Conservation (phyloP, 805 yeast genomes). For the Hyphopichia homilentoma region DNA sequence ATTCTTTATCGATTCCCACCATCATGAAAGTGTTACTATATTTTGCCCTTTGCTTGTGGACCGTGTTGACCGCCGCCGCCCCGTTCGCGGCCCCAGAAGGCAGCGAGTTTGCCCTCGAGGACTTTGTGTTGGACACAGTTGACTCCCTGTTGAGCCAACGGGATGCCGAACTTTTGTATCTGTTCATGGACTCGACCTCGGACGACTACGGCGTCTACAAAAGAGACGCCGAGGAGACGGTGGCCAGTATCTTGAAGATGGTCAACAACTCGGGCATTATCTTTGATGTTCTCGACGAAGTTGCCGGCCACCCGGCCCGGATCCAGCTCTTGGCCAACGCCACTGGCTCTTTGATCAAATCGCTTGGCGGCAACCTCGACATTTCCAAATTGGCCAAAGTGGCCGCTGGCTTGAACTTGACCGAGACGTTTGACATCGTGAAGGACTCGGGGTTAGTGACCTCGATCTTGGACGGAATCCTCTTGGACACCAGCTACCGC, state of each 20-base stretch:
- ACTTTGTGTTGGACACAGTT: too few species aligned
- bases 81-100: too few species aligned
- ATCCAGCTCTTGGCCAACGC: slow-evolving; percentile 26
- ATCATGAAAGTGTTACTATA: too few species aligned
- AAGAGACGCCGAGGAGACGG: slow-evolving; percentile 21
- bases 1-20: too few species aligned
- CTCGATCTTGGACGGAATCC: slow-evolving; percentile 32
- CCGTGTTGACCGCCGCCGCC: too few species aligned
- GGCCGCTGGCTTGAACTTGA: slow-evolving; percentile 12
- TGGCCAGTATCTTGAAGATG: slow-evolving; percentile 18
- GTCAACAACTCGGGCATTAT: slow-evolving; percentile 32
- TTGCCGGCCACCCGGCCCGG: slow-evolving; percentile 27
- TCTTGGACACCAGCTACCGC: slow-evolving; percentile 30
- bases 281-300: slow-evolving; percentile 30
- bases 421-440: slow-evolving; percentile 20
- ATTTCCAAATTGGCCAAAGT: slow-evolving; percentile 7
- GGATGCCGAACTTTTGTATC: too few species aligned
- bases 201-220: slow-evolving; percentile 5
- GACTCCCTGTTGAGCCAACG: too few species aligned
- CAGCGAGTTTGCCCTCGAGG: too few species aligned
- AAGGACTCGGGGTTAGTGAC: slow-evolving; percentile 32
- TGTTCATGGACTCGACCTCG: too few species aligned
- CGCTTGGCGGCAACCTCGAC: slow-evolving; percentile 6
- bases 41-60: too few species aligned
- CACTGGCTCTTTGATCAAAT: slow-evolving; percentile 20